These are phyloP conservation scores for Saxophila tyrrhenica DNA, from an alignment of 495 filamentous ascomycete genomes.

Conservation along the genomic window DNA sequence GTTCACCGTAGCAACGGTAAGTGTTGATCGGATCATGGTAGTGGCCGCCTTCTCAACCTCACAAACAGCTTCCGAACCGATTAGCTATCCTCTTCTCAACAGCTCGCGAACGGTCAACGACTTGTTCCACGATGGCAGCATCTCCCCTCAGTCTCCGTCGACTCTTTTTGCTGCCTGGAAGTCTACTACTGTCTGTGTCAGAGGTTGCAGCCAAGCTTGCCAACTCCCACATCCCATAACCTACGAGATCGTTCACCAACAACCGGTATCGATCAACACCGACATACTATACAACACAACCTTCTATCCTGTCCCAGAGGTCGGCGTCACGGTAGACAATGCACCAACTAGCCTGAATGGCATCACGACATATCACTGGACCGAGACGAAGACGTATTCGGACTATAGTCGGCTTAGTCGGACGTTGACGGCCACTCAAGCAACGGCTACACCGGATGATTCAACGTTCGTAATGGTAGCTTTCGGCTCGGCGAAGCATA, in stretches of 20 bases:
- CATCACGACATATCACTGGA: constrained; percentile 8
- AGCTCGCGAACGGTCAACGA: neutral
- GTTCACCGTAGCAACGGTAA: neutral
- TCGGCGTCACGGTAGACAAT: constrained; percentile 6
- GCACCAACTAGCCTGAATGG: constrained; percentile 10
- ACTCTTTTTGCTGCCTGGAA: neutral
- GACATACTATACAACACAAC: constrained; percentile 8
- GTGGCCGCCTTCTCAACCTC: neutral
- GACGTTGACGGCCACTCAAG: neutral
- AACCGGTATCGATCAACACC: constrained; percentile 7
- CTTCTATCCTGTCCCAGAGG: constrained; percentile 6
- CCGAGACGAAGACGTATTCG: neutral
- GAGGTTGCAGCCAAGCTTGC: neutral
- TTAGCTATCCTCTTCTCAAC: neutral
- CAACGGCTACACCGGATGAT: neutral
- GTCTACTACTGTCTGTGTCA: neutral
- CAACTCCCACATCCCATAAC: neutral
- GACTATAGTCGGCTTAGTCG: neutral
- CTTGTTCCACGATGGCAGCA: neutral
- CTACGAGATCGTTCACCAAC: constrained; percentile 3
- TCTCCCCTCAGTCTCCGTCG: neutral
- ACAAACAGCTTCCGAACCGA: neutral
- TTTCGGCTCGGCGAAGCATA: neutral
- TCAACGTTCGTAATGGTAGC: neutral
- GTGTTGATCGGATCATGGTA: neutral